Evolutionary conservation across 2,329 filamentous ascomycete genomes (phyloP).

Genomic region (Beauveria rudraprayagi): DNA sequence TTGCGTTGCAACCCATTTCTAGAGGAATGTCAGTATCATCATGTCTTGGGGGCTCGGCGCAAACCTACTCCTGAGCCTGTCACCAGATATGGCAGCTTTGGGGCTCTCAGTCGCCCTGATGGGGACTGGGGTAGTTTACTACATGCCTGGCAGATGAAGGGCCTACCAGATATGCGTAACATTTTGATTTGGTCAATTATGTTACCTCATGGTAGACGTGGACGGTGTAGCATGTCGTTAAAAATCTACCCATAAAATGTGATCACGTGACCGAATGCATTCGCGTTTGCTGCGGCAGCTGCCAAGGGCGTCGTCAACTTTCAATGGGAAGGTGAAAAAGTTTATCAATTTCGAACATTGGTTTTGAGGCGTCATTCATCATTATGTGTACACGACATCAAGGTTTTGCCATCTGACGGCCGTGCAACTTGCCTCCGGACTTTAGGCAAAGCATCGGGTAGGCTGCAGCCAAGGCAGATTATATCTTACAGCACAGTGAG

Average conservation of each 20-base stretch:
- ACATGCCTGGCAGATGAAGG: neutral
- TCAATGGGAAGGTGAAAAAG: too few relatives aligned
- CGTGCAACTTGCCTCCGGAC: neutral
- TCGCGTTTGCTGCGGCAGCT: neutral
- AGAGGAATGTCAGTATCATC: neutral
- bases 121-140: neutral
- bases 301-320: too few relatives aligned
- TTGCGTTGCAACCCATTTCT: neutral
- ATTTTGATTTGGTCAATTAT: neutral
- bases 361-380: too few relatives aligned
- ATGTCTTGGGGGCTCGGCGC: neutral
- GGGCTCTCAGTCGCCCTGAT: neutral
- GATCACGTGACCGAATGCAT: neutral
- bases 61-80: neutral
- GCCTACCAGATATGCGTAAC: neutral
- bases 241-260: neutral
- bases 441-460: too few relatives aligned
- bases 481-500: neutral
- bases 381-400: too few relatives aligned
- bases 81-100: neutral
- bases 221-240: neutral
- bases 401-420: neutral
- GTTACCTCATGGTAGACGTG: neutral
- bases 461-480: neutral
- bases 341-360: too few relatives aligned